Evolutionary conservation across 139 green algal genomes (phyloP).

Genomic region (Chlamydomonas sp.): DNA sequence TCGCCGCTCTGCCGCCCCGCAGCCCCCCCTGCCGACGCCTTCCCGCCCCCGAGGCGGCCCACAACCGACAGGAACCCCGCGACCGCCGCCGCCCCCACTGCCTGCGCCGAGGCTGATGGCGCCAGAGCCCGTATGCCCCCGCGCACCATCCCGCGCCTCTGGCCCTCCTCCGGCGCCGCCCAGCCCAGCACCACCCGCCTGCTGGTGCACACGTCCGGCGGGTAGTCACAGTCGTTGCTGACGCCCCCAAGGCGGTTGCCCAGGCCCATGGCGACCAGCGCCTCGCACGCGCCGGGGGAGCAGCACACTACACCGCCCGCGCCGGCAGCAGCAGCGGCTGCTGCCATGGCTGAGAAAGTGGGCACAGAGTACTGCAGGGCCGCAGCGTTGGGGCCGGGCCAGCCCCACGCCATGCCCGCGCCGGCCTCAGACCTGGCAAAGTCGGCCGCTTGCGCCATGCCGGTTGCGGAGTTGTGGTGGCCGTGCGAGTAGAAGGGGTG

Average conservation of each 20-base stretch:
- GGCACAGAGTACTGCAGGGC: not conserved
- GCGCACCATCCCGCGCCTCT: constrained; percentile 10
- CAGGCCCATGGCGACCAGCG: constrained; percentile 83
- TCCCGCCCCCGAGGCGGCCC: not conserved
- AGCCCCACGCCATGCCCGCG: no score
- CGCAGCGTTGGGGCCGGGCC: no score
- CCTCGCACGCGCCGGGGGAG: constrained; percentile 79
- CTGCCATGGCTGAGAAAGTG: not conserved
- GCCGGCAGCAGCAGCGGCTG: not conserved
- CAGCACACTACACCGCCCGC: constrained; percentile 70
- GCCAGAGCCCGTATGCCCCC: not conserved
- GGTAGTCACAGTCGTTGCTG: constrained; percentile 78
- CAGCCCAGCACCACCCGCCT: constrained; percentile 16
- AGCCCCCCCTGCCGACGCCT: constrained; percentile 35
- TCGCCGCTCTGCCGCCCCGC: not conserved
- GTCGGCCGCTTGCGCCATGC: no score
- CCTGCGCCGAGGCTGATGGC: not conserved
- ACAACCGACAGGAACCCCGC: not conserved
- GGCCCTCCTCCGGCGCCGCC: constrained; percentile 18
- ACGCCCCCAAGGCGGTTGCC: constrained; percentile 74
- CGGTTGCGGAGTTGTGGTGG: no score
- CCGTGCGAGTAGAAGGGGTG: no score
- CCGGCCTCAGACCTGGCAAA: no score
- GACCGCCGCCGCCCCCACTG: constrained; percentile 1
- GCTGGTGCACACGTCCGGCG: constrained; percentile 54